Evolutionary conservation across 495 filamentous ascomycete species (phyloP).

Genomic region (Margaritispora aquatica): DNA sequence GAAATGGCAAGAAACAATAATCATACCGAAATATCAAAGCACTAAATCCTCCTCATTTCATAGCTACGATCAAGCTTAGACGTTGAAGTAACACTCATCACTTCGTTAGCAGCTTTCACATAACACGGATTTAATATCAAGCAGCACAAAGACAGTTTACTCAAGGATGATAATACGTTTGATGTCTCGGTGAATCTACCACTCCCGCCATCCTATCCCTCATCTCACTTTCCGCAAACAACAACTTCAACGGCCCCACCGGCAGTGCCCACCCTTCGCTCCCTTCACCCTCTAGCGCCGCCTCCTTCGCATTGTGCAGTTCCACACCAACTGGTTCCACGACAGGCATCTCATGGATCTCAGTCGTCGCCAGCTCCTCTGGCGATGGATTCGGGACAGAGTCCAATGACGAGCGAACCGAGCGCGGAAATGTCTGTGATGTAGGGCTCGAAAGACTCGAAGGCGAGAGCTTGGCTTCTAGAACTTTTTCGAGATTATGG

Average conservation of each 20-base stretch:
- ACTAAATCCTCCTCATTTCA: too few species aligned
- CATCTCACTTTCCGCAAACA: constrained; percentile 17
- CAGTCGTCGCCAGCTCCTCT: constrained; percentile 10
- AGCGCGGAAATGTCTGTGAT: neutral
- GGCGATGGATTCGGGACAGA: neutral
- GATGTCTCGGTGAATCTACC: constrained; percentile 7
- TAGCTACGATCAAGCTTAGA: too few species aligned
- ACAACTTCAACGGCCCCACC: constrained; percentile 8
- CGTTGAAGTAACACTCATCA: too few species aligned
- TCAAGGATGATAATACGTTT: constrained; percentile 22
- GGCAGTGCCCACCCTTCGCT: constrained; percentile 14
- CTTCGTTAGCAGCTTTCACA: too few species aligned
- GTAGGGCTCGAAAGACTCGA: neutral
- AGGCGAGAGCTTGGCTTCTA: neutral
- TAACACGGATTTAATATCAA: neutral
- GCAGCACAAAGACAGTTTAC: neutral
- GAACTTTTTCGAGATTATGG: neutral
- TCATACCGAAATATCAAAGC: too few species aligned
- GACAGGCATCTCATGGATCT: constrained; percentile 15
- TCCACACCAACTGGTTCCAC: constrained; percentile 17
- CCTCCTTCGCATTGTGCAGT: constrained; percentile 6
- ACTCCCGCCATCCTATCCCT: constrained; percentile 13
- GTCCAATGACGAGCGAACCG: neutral
- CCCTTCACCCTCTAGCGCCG: neutral
- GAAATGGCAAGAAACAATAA: too few species aligned